Percentiles rank a stretch among this genome's conserved stretches.
Conservation (phyloP, 257 asterid genomes). For the Leptodermis oblonga region DNA sequence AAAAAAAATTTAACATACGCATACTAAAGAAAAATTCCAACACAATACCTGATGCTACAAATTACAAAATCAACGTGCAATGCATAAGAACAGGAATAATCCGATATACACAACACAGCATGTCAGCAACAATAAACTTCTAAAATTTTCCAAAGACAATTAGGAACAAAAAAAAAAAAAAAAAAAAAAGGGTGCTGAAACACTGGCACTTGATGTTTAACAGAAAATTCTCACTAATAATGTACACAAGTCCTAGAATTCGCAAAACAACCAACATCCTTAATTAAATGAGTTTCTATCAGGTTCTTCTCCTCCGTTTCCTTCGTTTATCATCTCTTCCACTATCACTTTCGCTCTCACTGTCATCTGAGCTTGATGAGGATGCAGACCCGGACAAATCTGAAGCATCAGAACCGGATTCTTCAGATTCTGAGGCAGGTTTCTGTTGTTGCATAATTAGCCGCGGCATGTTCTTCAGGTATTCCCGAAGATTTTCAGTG, state of each 20-base stretch:
- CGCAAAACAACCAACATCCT: not conserved
- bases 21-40: no score
- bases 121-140: no score
- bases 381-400: slow-evolving; percentile 37
- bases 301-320: no score
- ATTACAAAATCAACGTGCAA: no score
- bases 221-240: not conserved
- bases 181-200: no score
- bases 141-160: no score
- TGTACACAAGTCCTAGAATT: not conserved
- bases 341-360: slow-evolving; percentile 32
- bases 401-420: slow-evolving; percentile 46
- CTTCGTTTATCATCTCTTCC: slow-evolving; percentile 12
- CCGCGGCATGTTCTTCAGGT: slow-evolving; percentile 89
- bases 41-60: no score
- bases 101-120: no score
- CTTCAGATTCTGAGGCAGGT: slow-evolving; percentile 54
- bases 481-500: slow-evolving; percentile 74
- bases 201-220: no score
- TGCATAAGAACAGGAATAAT: no score
- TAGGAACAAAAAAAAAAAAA: not conserved
- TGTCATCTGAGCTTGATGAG: slow-evolving; percentile 43
- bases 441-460: slow-evolving; percentile 87
- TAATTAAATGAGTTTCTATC: no score
- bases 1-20: no score